phyloP scores from a whole-genome alignment of 495 filamentous ascomycete genomes.

The Xylaria intraflava region DNA sequence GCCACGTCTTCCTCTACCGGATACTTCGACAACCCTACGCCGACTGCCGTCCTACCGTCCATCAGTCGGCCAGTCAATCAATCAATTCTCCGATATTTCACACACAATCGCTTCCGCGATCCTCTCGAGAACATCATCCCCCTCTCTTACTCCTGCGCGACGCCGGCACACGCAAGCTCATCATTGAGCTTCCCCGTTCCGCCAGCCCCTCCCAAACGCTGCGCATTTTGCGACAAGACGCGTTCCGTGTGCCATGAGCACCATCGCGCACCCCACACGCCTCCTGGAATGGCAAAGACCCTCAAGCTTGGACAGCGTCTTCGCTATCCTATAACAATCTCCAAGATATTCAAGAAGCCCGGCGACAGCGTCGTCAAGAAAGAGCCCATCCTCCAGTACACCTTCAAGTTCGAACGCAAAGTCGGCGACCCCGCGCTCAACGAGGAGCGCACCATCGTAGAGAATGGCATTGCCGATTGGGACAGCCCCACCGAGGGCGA shows the following conservation, averaged over 20 bases:
- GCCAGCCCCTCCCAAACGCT: background rate
- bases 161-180: background rate
- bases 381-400: constrained; percentile 75
- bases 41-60: background rate
- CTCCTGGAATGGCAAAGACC: constrained; percentile 30
- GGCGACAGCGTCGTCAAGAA: constrained; percentile 68
- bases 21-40: too few relatives aligned
- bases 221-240: constrained; percentile 7
- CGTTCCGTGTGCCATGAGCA: constrained; percentile 14
- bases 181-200: background rate
- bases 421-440: constrained; percentile 65
- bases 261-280: constrained; percentile 12
- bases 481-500: constrained; percentile 76
- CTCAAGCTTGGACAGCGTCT: constrained; percentile 51
- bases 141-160: too few relatives aligned
- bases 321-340: constrained; percentile 93
- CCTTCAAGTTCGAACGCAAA: constrained; percentile 64
- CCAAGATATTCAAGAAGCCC: constrained; percentile 68
- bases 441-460: constrained; percentile 49
- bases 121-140: background rate
- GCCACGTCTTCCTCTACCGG: too few relatives aligned
- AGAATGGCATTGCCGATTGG: constrained; percentile 67
- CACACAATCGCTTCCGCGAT: background rate
- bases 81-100: too few relatives aligned
- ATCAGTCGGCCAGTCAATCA: too few relatives aligned